Percentiles rank a stretch among this genome's conserved stretches.
These are phyloP conservation scores for Mytilinidion resinicola DNA, from an alignment of 495 filamentous ascomycete species.

Conservation along the genomic window DNA sequence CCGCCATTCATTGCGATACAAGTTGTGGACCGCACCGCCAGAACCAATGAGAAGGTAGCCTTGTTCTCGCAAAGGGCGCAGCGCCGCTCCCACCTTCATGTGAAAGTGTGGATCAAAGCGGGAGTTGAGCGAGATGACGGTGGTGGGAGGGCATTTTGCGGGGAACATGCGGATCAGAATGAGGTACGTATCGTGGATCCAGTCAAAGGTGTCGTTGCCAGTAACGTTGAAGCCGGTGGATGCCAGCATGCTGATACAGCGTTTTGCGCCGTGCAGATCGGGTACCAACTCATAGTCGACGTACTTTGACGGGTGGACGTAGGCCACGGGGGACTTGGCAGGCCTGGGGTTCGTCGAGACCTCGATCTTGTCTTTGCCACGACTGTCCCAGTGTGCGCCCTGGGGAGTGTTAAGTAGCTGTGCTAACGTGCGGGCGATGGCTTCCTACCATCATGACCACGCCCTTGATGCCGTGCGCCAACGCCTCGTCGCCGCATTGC, in stretches of 20 bases:
- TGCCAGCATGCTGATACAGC: constrained; percentile 42
- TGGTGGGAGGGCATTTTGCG: constrained; percentile 48
- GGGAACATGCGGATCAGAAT: constrained; percentile 62
- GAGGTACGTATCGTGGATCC: constrained; percentile 61
- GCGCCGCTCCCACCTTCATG: constrained; percentile 46
- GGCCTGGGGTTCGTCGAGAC: constrained; percentile 52
- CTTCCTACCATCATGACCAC: constrained; percentile 55
- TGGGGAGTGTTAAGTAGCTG: constrained; percentile 13
- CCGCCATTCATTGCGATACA: constrained; percentile 56
- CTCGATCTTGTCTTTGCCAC: constrained; percentile 43
- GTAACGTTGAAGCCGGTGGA: constrained; percentile 46
- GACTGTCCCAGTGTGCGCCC: constrained; percentile 57
- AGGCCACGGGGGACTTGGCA: constrained; percentile 50
- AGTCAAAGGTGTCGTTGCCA: constrained; percentile 48
- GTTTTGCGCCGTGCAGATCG: constrained; percentile 44
- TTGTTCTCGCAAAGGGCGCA: constrained; percentile 46
- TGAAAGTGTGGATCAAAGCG: constrained; percentile 58
- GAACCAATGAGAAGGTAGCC: constrained; percentile 53
- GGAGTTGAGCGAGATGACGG: constrained; percentile 52
- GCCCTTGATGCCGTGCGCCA: constrained; percentile 49
- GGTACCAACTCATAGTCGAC: constrained; percentile 49
- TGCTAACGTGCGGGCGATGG: background rate
- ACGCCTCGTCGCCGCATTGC: constrained; percentile 53
- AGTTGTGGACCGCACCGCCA: constrained; percentile 58
- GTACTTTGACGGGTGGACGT: constrained; percentile 55